Evolutionary conservation across 2,329 filamentous ascomycete species (phyloP).

Genomic region (Plenodomus tracheiphilus): DNA sequence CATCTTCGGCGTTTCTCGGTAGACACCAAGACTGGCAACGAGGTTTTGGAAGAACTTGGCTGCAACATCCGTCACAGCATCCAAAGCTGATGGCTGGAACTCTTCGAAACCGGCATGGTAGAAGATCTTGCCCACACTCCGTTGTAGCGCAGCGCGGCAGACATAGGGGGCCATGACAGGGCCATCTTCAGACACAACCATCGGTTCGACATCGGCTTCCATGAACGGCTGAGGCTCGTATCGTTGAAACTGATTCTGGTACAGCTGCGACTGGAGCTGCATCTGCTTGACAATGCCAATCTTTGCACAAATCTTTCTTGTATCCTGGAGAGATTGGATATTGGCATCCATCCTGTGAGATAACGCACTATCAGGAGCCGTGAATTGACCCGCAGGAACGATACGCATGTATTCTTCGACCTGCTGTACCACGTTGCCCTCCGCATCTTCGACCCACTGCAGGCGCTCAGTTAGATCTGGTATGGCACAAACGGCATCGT

Average conservation of each 20-base stretch:
- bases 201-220: constrained; percentile 84
- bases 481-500: constrained; percentile 81
- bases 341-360: constrained; percentile 84
- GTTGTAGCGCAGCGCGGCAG: constrained; percentile 81
- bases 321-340: constrained; percentile 94
- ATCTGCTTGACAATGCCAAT: constrained; percentile 99
- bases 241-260: constrained; percentile 97
- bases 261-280: constrained; percentile 97
- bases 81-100: constrained; percentile 90
- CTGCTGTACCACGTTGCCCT: constrained; percentile 87
- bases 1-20: constrained; percentile 80
- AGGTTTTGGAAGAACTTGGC: constrained; percentile 89
- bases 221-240: constrained; percentile 88
- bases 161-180: constrained; percentile 83
- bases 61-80: constrained; percentile 86
- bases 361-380: constrained; percentile 72
- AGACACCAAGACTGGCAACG: constrained; percentile 75
- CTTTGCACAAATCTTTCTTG: constrained; percentile 91
- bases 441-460: constrained; percentile 85
- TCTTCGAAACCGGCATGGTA: constrained; percentile 98
- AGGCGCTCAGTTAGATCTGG: constrained; percentile 80
- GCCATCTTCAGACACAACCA: constrained; percentile 85
- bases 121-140: constrained; percentile 91
- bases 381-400: constrained; percentile 74
- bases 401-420: constrained; percentile 82